Percentiles rank a stretch among this genome's conserved stretches.
Conservation (phyloP, 179 eudicot genomes). For the Drosera spatulata region DNA sequence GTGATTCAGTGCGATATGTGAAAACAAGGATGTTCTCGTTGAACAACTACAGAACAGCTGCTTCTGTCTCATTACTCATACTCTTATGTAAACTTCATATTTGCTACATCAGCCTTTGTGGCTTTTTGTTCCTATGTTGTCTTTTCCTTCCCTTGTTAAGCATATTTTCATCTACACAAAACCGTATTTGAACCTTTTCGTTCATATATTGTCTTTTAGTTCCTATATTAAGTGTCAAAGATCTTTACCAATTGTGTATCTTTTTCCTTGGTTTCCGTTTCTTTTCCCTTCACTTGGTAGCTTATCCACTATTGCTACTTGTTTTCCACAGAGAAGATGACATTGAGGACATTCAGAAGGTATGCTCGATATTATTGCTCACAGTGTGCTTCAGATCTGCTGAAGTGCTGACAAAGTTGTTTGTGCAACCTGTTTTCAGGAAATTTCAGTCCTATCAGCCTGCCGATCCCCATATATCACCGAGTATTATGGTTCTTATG, state of each 20-base stretch:
- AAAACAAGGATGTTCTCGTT: too few species aligned
- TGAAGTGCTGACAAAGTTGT: background rate
- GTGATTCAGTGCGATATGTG: too few species aligned
- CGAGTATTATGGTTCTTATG: conserved; percentile 82
- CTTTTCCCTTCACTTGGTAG: background rate
- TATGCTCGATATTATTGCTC: conserved; percentile 10
- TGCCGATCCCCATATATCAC: conserved; percentile 93
- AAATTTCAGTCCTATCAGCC: conserved; percentile 87
- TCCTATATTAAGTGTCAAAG: too few species aligned
- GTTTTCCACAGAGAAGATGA: conserved; percentile 76
- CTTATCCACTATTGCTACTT: background rate
- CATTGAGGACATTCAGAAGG: conserved; percentile 94
- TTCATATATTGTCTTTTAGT: too few species aligned
- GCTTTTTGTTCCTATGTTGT: too few species aligned
- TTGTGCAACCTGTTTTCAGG: conserved; percentile 35
- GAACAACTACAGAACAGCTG: too few species aligned
- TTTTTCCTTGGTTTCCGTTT: background rate
- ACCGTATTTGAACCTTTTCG: too few species aligned
- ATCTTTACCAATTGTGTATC: background rate
- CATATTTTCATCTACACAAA: too few species aligned
- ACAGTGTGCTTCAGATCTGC: conserved; percentile 4
- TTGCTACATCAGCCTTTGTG: too few species aligned
- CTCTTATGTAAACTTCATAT: too few species aligned
- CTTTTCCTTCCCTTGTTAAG: too few species aligned
- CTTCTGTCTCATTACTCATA: too few species aligned